Evolutionary conservation across 306 rosid genomes (phyloP).

Genomic region (Malus sieversii): DNA sequence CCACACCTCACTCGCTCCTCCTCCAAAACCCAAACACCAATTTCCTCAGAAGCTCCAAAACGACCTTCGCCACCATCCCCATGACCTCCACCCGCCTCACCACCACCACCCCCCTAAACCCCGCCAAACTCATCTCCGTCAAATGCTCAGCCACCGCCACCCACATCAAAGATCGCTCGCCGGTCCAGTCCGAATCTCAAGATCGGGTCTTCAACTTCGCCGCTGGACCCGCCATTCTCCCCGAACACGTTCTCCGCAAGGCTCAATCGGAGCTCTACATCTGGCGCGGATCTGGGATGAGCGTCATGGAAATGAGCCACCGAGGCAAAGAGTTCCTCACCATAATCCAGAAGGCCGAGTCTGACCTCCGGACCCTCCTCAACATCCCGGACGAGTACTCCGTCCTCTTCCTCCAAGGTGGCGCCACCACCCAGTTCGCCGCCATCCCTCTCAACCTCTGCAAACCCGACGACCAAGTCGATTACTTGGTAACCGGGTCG

Average conservation of each 20-base stretch:
- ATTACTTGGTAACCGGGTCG: slow-evolving; percentile 74
- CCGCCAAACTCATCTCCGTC: slow-evolving; percentile 45
- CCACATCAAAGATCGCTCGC: slow-evolving; percentile 23
- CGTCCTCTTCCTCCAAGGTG: slow-evolving; percentile 86
- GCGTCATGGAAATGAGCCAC: slow-evolving; percentile 99
- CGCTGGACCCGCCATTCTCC: slow-evolving; percentile 90
- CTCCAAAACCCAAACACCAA: slow-evolving; percentile 34
- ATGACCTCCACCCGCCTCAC: slow-evolving; percentile 21
- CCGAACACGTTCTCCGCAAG: slow-evolving; percentile 60
- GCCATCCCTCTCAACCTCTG: slow-evolving; percentile 75
- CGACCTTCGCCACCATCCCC: slow-evolving; percentile 4
- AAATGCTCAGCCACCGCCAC: slow-evolving; percentile 40
- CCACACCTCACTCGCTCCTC: slow-evolving; percentile 53
- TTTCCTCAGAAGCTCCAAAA: slow-evolving; percentile 10
- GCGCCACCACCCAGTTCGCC: slow-evolving; percentile 94
- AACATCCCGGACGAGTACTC: slow-evolving; percentile 54
- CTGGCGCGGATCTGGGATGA: slow-evolving; percentile 98
- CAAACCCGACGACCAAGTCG: slow-evolving; percentile 38
- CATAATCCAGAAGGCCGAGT: slow-evolving; percentile 76
- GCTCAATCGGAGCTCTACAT: slow-evolving; percentile 87
- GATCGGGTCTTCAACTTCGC: slow-evolving; percentile 95
- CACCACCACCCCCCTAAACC: neutral
- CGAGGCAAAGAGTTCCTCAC: slow-evolving; percentile 81
- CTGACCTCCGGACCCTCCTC: slow-evolving; percentile 75
- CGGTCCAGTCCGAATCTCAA: slow-evolving; percentile 30